Base-by-base conservation (phyloP, 2,329 filamentous ascomycete species). In the Trichoderma atrobrunneum region DNA sequence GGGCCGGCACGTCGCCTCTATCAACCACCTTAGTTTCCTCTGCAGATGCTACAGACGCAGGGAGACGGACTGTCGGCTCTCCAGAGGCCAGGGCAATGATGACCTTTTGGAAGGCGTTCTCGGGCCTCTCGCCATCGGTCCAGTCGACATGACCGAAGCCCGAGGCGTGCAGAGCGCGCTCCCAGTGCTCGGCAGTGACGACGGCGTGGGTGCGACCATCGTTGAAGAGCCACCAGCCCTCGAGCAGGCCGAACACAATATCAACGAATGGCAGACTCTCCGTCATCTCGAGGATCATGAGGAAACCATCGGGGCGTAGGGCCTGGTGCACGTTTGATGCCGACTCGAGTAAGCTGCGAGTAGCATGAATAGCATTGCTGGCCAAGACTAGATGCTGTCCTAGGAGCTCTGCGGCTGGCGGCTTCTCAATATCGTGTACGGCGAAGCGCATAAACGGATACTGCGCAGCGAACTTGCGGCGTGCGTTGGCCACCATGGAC, bases 331-430 rank as follows among this genome's bases (percentile, higher is more conserved):
- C 76, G 34, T 81, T 78, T 0, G 43, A 16, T 3, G 65, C 48
- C 32, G 43, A 56, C 7, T 57, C 64, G 14, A 26, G 39, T 16
- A 65, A n/a, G 10, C 16, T 43, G 1, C 63, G 61, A 3, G 81
- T 82, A 0, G 81, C 81, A 60, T 84, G 82, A 5, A 83, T 74
- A 34, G 77, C 78, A 62, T 83, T 83, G 8, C 76, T 79, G 1
- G 80, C 76, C 6, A 84, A 54, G 18, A 83, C 75, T 10, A 81
- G 36, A 57, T 83, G 77, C 61, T 77, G 79, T 21, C 43, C 43
- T 7, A 51, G 43, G 10, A 51, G 43, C 43, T 51, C 43, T 51
- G 43, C 43, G 2, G 43, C 43, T 7, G 56, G 56, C 1, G 54
- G 54, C 61, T 73, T 48, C 16, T 70, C 67, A 30, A 63, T 72